These are phyloP conservation scores for Silene coronaria DNA, from an alignment of 179 eudicot genomes.

Conservation along the genomic window DNA sequence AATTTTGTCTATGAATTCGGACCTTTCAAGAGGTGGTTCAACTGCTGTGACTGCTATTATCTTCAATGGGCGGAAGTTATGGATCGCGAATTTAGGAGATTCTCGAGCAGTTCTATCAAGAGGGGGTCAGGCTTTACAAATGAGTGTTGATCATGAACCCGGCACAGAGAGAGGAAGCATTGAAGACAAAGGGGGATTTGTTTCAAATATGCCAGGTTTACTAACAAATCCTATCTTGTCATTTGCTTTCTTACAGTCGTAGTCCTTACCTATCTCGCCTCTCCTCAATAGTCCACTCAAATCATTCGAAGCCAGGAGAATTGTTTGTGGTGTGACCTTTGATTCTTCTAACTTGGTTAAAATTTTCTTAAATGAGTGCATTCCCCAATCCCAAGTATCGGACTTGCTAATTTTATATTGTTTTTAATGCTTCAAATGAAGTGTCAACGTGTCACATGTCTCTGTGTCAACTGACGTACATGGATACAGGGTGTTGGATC, in stretches of 20 bases:
- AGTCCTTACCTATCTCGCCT: neutral
- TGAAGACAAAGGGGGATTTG: constrained; percentile 69
- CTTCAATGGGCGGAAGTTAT: constrained; percentile 54
- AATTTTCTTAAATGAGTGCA: no score
- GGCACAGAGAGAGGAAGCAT: constrained; percentile 52
- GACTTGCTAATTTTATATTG: no score
- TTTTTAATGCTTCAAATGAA: no score
- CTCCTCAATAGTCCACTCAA: neutral
- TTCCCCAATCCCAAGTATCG: no score
- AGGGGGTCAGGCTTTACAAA: constrained; percentile 55
- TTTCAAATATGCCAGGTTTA: constrained; percentile 64
- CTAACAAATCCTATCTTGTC: neutral
- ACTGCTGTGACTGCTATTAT: constrained; percentile 84
- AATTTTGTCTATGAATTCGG: constrained; percentile 46
- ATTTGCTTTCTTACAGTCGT: neutral
- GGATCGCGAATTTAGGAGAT: constrained; percentile 78
- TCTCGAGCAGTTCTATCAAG: constrained; percentile 67
- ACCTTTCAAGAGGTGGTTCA: constrained; percentile 70
- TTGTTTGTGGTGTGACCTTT: no score
- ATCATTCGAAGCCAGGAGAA: neutral
- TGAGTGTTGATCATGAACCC: constrained; percentile 75
- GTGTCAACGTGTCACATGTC: no score
- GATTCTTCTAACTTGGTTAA: no score
- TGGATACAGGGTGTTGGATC: neutral
- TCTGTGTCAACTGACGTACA: neutral